Evolutionary conservation across 352 stramenopile species (phyloP), one percentile per base, ranked within the genome.

Genomic region (Globisporangium camurandrum): DNA sequence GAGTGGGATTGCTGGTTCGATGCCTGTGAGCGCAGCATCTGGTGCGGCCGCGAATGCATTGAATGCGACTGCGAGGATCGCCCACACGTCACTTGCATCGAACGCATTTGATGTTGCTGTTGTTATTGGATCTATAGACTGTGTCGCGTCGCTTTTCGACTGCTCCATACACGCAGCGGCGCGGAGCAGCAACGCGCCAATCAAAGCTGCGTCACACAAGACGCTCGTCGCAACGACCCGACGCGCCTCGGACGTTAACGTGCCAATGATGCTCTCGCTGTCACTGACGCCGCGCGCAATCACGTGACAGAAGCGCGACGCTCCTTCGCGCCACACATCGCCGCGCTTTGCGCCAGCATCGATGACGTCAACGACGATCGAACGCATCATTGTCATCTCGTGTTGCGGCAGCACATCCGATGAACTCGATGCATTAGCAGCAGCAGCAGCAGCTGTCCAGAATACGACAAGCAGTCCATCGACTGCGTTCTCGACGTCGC

Each of bases 1-100:
- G 28, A 81, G 20, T n/a, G 74, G 64, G 22, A 83, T 43, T 30
- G 66, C 49, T 7, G 66, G 53, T 9, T 50, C 24, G 14, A 83
- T 31, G 17, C 27, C 2, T 8, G 34, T 24, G n/a, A 82, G 14
- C 24, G 66, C 51, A 3, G 61, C 44, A 8, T 61, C 31, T 1
- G 48, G 60, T 4, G 26, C 46, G 9, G 9, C 24, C 27, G 34
- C 39, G 31, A 78, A 38, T 10, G 65, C 61, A 4, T 37, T 46
- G 27, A 75, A 53, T 44, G 57, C 37, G 26, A 56, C 20, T n/a
- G 46, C 38, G 24, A 82, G 36, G 26, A 71, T 39, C 0, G 45
- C 33, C 71, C 71, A 82, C 2, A 79, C 42, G 2, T 44, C 41
- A 17, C 62, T 52, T 7, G 17, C 17, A 17, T 55, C 22, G 4